These are phyloP conservation scores for Knoxdaviesia proteae DNA, from an alignment of 2,329 filamentous ascomycete genomes.

Conservation along the genomic window DNA sequence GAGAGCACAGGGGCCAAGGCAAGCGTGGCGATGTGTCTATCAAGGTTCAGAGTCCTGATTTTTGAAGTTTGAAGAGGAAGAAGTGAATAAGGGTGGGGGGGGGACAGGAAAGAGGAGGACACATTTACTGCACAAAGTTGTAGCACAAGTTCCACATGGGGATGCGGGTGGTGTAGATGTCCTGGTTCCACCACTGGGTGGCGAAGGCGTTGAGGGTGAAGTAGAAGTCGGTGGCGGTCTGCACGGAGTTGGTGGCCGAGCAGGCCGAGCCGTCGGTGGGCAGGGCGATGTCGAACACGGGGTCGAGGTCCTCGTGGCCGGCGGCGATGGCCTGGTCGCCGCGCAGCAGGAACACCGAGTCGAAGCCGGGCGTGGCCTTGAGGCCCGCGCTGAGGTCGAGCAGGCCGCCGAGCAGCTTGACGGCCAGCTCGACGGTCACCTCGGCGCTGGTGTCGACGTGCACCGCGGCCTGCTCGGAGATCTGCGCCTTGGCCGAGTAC, in stretches of 20 bases:
- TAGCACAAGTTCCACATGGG: constrained; percentile 4
- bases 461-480: constrained; percentile 12
- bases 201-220: constrained; percentile 10
- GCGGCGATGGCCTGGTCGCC: constrained; percentile 9
- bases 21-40: too few species aligned
- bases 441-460: constrained; percentile 13
- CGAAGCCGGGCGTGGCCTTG: constrained; percentile 14
- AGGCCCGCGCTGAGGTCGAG: constrained; percentile 17
- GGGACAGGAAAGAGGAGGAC: neutral
- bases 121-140: neutral
- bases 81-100: too few species aligned
- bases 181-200: constrained; percentile 9
- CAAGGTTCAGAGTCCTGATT: too few species aligned
- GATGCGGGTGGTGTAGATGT: constrained; percentile 7
- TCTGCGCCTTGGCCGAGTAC: constrained; percentile 14
- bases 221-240: constrained; percentile 9
- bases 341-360: constrained; percentile 14
- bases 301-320: constrained; percentile 2
- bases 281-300: constrained; percentile 3
- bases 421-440: constrained; percentile 17
- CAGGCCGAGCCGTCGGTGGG: constrained; percentile 7
- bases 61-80: too few species aligned
- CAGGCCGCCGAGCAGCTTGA: constrained; percentile 15
- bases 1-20: too few species aligned
- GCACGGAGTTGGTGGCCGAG: constrained; percentile 8